Evolutionary conservation across 2,329 filamentous ascomycete genomes (phyloP), one percentile per base, ranked within the genome.

Genomic region (Beauveria bassiana): DNA sequence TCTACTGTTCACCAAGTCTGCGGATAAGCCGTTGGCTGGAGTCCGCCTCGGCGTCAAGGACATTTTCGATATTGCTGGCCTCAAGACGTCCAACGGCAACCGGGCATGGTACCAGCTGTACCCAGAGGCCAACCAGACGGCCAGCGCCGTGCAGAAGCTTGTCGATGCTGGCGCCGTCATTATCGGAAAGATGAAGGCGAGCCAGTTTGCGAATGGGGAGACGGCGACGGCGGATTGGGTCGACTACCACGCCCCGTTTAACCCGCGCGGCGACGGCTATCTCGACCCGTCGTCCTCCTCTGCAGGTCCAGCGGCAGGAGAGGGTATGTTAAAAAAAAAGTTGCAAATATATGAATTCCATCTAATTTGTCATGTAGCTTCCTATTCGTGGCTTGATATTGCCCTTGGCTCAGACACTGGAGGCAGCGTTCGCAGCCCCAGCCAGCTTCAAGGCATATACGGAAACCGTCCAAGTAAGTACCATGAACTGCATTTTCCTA

Each of bases 21-120:
- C 67, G 0, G 72, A 76, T 22, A 78, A 81, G 65, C 83, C 83
- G 1, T 72, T 86, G 0, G 79, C 81, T 7, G 83, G 84, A 12
- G 74, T 82, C 8, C 76, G 85, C 9, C 67, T 87, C 1, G 83
- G 77, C 0, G 74, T 87, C 61, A 87, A 87, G 66, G 85, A 87
- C 64, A 82, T 85, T 54, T 82, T 77, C 64, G 77, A 86, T 61
- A 68, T 88, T 31, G 57, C 51, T n/a, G 85, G 84, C 1, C 66
- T 86, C 3, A 77, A 77, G 42, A 85, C 79, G 0, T 75, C 76
- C 16, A 77, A 78, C 58, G 83, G 83, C 2, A 86, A 82, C 62
- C 74, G 82, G 43, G 83, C 84, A 2, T 87, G 79, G 73, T 81
- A 81, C 55, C 69, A 79, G 57, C 71, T 86, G 3, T 82, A 85